These are phyloP conservation scores for Gryganskiella cystojenkinii DNA, from an alignment of 192 early-diverging fungal species.

Conservation along the genomic window DNA sequence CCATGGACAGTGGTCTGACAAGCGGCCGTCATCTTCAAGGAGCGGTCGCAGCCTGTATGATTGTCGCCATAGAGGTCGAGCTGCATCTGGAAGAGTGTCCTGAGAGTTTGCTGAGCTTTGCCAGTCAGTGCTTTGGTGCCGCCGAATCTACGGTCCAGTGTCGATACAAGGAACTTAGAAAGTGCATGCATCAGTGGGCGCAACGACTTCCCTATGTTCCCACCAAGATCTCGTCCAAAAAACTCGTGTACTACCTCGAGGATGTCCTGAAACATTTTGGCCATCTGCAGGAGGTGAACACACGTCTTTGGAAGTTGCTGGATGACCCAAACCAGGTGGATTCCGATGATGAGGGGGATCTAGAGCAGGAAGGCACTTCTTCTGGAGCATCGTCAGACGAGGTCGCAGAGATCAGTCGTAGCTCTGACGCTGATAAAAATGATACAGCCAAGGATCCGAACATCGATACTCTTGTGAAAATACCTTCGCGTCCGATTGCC, in stretches of 20 bases:
- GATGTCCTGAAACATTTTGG: conserved; percentile 37
- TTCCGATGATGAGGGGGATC: background rate
- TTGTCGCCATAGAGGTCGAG: conserved; percentile 14
- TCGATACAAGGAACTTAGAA: conserved; percentile 10
- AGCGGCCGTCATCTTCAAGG: conserved; percentile 1
- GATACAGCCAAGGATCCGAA: too few species aligned
- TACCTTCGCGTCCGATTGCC: too few species aligned
- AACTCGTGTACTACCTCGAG: conserved; percentile 26
- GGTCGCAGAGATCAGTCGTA: background rate
- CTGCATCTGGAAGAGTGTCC: conserved; percentile 1
- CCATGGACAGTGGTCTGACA: conserved; percentile 17
- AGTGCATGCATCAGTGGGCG: conserved; percentile 28
- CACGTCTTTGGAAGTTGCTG: conserved; percentile 5
- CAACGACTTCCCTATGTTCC: conserved; percentile 24
- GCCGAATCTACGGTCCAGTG: background rate
- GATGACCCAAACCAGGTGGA: background rate
- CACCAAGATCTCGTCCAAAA: conserved; percentile 1
- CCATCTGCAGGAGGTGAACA: conserved; percentile 21
- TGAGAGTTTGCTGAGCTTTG: conserved; percentile 12
- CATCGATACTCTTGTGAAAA: too few species aligned
- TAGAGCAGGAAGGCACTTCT: background rate
- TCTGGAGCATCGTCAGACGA: background rate
- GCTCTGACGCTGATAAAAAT: too few species aligned
- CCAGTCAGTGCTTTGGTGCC: background rate
- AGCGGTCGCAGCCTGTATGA: conserved; percentile 25